These are phyloP conservation scores for Ceratocystis ficicola DNA, from an alignment of 2,329 filamentous ascomycete genomes.

Conservation along the genomic window DNA sequence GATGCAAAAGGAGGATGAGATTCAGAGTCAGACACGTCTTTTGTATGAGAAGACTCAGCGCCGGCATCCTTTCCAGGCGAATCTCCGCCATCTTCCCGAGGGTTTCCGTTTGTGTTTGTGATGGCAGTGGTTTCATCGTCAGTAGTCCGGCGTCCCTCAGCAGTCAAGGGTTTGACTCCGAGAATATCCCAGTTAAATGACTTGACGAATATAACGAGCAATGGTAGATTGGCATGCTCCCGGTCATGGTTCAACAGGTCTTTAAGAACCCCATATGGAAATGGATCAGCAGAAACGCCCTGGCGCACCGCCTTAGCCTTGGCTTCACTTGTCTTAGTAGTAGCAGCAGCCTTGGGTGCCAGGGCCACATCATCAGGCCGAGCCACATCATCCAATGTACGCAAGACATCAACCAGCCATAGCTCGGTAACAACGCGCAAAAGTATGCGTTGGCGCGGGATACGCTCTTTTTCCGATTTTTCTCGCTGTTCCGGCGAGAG, in stretches of 20 bases:
- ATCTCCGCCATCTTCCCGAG: slow-evolving; percentile 8
- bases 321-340: slow-evolving; percentile 46
- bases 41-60: slow-evolving; percentile 17
- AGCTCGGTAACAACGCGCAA: slow-evolving; percentile 86
- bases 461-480: slow-evolving; percentile 87
- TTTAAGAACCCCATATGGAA: slow-evolving; percentile 94
- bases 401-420: slow-evolving; percentile 82
- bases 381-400: slow-evolving; percentile 59
- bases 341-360: slow-evolving; percentile 37
- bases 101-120: slow-evolving; percentile 33
- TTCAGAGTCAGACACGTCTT: slow-evolving; percentile 26
- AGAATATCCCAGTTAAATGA: slow-evolving; percentile 92
- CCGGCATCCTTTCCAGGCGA: slow-evolving; percentile 23
- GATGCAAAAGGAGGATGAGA: slow-evolving; percentile 64
- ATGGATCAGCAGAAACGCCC: slow-evolving; percentile 63
- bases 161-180: slow-evolving; percentile 57
- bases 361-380: slow-evolving; percentile 52
- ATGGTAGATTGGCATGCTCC: slow-evolving; percentile 78
- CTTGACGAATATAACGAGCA: slow-evolving; percentile 92
- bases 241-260: slow-evolving; percentile 88
- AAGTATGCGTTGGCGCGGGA: slow-evolving; percentile 72
- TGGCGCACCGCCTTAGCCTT: slow-evolving; percentile 47
- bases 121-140: slow-evolving; percentile 59
- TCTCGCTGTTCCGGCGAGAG: slow-evolving; percentile 73
- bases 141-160: slow-evolving; percentile 70